Percentiles rank a stretch among this genome's conserved stretches.
Evolutionary conservation across 2,329 filamentous ascomycete genomes (phyloP).

Genomic region (Ophidiomyces ophidiicola): DNA sequence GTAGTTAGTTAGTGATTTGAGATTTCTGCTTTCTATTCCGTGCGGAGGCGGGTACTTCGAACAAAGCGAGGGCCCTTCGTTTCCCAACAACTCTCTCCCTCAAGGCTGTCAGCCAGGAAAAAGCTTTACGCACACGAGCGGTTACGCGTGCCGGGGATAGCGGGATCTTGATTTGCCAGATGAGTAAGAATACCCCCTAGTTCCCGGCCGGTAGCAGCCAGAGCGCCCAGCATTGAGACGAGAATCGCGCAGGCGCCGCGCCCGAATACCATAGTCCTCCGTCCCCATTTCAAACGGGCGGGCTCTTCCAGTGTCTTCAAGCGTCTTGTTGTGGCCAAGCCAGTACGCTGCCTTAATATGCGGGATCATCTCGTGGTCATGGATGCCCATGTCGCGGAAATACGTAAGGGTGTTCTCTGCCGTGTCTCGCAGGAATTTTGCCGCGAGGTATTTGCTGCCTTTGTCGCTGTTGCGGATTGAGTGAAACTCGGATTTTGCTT

Average conservation of each 20-base stretch:
- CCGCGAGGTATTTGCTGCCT: conserved; percentile 19
- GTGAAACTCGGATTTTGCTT: conserved; percentile 30
- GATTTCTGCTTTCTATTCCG: no score
- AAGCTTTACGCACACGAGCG: no score
- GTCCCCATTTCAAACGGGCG: conserved; percentile 10
- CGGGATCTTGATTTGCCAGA: neutral
- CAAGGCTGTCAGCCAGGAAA: neutral
- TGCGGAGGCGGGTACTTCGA: no score
- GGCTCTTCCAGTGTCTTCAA: conserved; percentile 19
- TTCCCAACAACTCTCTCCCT: no score
- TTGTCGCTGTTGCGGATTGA: conserved; percentile 19
- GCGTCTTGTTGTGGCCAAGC: conserved; percentile 26
- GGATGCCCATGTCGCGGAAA: conserved; percentile 19
- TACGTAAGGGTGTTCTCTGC: conserved; percentile 32
- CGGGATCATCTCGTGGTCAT: conserved; percentile 21
- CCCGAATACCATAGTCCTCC: conserved; percentile 3
- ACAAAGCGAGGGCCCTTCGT: no score
- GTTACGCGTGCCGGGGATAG: conserved; percentile 2
- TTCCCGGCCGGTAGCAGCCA: conserved; percentile 21
- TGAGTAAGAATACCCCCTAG: neutral
- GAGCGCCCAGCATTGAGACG: conserved; percentile 12
- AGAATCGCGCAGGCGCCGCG: conserved; percentile 1
- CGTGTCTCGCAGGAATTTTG: conserved; percentile 34
- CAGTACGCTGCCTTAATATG: conserved; percentile 26
- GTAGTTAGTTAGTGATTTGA: no score